phyloP scores from a whole-genome alignment of 768 basidiomycete species.

The Mycena rosella region DNA sequence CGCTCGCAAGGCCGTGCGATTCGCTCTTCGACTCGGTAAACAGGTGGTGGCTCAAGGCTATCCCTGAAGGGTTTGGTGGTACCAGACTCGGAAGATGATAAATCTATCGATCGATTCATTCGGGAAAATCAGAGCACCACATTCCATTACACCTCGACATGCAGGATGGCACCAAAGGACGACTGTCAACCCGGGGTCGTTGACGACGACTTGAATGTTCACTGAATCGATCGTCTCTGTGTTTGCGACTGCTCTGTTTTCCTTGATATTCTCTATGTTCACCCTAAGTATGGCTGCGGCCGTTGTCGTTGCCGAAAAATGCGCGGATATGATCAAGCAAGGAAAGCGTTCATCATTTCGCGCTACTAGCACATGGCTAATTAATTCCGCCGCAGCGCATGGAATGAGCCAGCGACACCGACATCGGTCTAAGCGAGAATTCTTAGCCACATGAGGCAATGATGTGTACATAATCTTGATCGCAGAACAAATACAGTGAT shows the following conservation, averaged over 20 bases:
- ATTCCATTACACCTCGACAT: constrained; percentile 53
- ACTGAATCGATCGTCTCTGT: constrained; percentile 11
- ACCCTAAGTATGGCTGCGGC: constrained; percentile 10
- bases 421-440: constrained; percentile 8
- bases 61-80: constrained; percentile 42
- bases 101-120: constrained; percentile 48
- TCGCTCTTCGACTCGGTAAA: constrained; percentile 41
- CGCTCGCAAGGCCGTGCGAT: constrained; percentile 43
- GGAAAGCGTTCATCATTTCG: background rate
- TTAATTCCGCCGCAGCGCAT: too few relatives aligned
- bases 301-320: constrained; percentile 8
- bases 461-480: background rate
- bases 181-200: constrained; percentile 24
- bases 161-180: constrained; percentile 51
- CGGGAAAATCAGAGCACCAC: constrained; percentile 40
- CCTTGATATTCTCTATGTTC: background rate
- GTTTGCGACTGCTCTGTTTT: constrained; percentile 13
- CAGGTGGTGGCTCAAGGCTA: constrained; percentile 44
- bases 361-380: too few relatives aligned
- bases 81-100: constrained; percentile 45
- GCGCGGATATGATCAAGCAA: constrained; percentile 2
- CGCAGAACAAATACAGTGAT: constrained; percentile 4
- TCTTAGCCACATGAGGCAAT: background rate
- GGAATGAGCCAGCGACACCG: too few relatives aligned
- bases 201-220: constrained; percentile 22